Conservation (phyloP, 129 eudicot genomes). For the Calendula officinalis region DNA sequence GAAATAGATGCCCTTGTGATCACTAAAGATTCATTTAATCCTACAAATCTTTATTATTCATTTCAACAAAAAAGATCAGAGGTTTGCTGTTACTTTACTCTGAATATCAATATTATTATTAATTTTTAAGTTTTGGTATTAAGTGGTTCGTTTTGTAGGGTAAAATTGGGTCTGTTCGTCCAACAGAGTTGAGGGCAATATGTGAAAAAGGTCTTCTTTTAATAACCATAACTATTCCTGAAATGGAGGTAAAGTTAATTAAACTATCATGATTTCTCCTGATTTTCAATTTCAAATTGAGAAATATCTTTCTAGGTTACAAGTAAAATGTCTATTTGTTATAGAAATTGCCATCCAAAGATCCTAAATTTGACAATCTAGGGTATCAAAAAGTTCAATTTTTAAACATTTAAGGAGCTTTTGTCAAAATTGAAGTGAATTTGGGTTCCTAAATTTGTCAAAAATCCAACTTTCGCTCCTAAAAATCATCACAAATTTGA, state of each 20-base stretch:
- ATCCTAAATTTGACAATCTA: too few relatives aligned
- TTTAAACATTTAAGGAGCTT: too few relatives aligned
- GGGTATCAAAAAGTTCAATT: background rate
- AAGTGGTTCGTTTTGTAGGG: conserved; percentile 41
- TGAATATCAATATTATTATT: background rate
- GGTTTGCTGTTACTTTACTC: conserved; percentile 41
- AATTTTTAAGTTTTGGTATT: background rate
- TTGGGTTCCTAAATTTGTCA: too few relatives aligned
- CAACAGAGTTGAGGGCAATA: conserved; percentile 69
- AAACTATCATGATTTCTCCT: conserved; percentile 1
- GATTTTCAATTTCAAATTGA: background rate
- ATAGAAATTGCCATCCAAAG: too few relatives aligned
- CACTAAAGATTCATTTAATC: conserved; percentile 47
- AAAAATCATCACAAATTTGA: too few relatives aligned
- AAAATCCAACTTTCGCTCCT: too few relatives aligned
- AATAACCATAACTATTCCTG: conserved; percentile 89
- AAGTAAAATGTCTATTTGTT: background rate
- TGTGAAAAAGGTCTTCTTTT: conserved; percentile 96
- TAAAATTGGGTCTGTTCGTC: conserved; percentile 57
- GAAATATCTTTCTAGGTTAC: background rate
- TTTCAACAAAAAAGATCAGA: conserved; percentile 62
- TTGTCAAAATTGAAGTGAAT: too few relatives aligned
- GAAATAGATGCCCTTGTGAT: conserved; percentile 50
- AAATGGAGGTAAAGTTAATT: conserved; percentile 81
- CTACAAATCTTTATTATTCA: conserved; percentile 52